Evolutionary conservation across 495 filamentous ascomycete species (phyloP), one percentile per base, ranked within the genome.

Genomic region (Podospora australis): DNA sequence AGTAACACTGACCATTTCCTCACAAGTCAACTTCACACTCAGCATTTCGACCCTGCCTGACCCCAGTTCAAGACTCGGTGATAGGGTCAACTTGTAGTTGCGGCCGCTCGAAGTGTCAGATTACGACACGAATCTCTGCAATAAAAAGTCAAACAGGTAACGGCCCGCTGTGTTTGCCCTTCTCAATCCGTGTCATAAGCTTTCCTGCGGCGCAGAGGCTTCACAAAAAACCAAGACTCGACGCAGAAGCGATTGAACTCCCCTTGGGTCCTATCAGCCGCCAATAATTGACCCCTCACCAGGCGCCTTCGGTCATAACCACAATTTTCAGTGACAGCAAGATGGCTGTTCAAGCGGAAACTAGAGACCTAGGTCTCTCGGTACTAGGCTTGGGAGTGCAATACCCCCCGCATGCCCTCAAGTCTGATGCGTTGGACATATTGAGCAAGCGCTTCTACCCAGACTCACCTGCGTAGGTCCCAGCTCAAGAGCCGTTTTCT

Each of bases 351-450:
- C 21, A 50, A 22, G 17, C 46, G 11, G 52, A 45, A 5, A 24
- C 48, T 26, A 61, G 58, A 44, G 69, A 70, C 43, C 63, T 75
- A 46, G 68, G 70, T 21, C 75, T 78, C 57, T 72, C 71, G 28
- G 73, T 79, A 45, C 61, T 67, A 29, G 75, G 75, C 6, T 42
- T 78, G 51, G 75, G 67, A 23, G 58, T 59, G 6, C 68, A 74
- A 54, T 79, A 79, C 52, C 75, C 75, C 9, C 74, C 74, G 19
- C 62, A 70, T 34, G 49, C 49, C 14, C 70, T 79, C 44, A 56
- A 59, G 21, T 38, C 73, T 19, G 43, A 56, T 41, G 65, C 60
- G 46, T 17, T 78, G 7, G 63, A 71, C 22, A 70, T 55, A 11
- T 54, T 79, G 10, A 65, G 63, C 48, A 57, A 68, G 43, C 67